Evolutionary conservation across 2,329 filamentous ascomycete species (phyloP), one percentile per base, ranked within the genome.

Genomic region (Neonectria hederae): DNA sequence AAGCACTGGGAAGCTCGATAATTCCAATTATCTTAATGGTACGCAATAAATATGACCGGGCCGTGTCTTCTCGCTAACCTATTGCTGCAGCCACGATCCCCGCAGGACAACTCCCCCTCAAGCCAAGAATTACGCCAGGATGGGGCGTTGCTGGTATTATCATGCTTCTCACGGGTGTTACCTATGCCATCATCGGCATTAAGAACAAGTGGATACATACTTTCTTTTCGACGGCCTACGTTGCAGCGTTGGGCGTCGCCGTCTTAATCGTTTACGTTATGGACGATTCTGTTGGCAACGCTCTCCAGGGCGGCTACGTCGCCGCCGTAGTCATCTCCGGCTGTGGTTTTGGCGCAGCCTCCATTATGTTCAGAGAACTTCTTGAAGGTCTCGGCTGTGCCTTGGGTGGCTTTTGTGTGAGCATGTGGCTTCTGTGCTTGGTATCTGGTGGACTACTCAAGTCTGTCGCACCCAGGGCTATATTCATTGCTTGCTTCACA

Each of bases 211-310:
- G 87, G 87, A 85, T 95, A 13, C 91, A 96, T 75, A 89, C 92
- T 17, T 97, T 92, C 77, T 86, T 97, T 62, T 96, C 94, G 14
- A 88, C 90, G 0, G 92, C 88, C 5, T 94, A 92, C 71, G 82
- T 96, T 26, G 84, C 87, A 22, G 87, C 89, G 48, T 80, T 97
- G 38, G 89, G 91, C 17, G 89, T 96, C 13, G 88, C 91, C 0
- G 91, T 97, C 2, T 83, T 98, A 22, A 93, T 97, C 59, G 79
- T 97, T 48, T 97, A 97, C 76, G 90, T 97, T 42, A 96, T 97
- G 91, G 90, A 85, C 59, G 86, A 90, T 0, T 93, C 94, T 0
- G 86, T 97, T 42, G 88, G 85, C 63, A 82, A 92, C 76, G 92
- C 88, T 0, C 82, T 96, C 2, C 93, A 97, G 78, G 95, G 93